Percentiles rank a stretch among this genome's conserved stretches.
Conservation (phyloP, 129 eudicot species). For the Artemisia annua region DNA sequence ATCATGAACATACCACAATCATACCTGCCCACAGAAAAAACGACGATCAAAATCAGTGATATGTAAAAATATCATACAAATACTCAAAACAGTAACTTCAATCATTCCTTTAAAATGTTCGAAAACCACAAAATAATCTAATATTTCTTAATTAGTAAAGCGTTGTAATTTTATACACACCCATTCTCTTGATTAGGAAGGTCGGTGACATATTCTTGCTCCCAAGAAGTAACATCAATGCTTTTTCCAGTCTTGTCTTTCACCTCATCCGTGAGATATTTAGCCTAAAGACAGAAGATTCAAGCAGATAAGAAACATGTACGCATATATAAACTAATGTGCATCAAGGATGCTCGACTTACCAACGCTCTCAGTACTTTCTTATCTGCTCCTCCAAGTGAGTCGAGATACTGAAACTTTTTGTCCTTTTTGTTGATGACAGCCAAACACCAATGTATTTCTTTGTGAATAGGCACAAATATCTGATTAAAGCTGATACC, state of each 20-base stretch:
- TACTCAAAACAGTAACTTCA: neutral
- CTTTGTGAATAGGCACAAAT: constrained; percentile 94
- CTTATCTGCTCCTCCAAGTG: constrained; percentile 65
- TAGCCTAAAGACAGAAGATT: constrained; percentile 45
- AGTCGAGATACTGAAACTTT: constrained; percentile 89
- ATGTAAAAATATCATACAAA: too few species aligned
- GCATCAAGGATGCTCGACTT: constrained; percentile 23
- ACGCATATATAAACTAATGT: neutral
- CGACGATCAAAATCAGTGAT: too few species aligned
- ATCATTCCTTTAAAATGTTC: neutral
- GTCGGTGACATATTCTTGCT: constrained; percentile 65
- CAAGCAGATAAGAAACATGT: neutral
- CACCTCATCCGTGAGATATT: constrained; percentile 71
- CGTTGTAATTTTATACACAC: constrained; percentile 33
- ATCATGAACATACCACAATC: constrained; percentile 98
- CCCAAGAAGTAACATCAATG: constrained; percentile 70
- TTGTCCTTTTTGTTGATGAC: constrained; percentile 84
- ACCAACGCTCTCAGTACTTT: constrained; percentile 72
- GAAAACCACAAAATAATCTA: neutral
- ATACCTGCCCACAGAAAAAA: constrained; percentile 46
- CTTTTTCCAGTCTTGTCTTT: constrained; percentile 66
- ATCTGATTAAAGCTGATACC: constrained; percentile 45
- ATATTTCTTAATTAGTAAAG: neutral
- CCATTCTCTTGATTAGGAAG: constrained; percentile 86
- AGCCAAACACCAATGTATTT: constrained; percentile 91